phyloP scores from a whole-genome alignment of 192 early-diverging fungal genomes.

The Thoreauomyces humboldtii region DNA sequence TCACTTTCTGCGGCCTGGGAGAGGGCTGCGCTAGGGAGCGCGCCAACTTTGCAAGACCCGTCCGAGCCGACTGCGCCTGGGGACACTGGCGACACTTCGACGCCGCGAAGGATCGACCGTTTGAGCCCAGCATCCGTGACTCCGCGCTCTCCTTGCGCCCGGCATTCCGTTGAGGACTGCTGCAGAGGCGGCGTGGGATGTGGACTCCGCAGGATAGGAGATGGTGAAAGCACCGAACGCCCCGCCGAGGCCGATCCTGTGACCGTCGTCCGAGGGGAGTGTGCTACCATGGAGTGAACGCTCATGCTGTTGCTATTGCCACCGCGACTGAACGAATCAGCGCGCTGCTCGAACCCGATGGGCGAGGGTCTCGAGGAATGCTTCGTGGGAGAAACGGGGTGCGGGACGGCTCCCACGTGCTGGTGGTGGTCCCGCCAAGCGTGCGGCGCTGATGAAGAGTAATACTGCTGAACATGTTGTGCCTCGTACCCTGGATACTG shows the following conservation, averaged over 20 bases:
- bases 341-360: neutral
- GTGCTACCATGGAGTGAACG: neutral
- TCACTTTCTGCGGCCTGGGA: conserved; percentile 24
- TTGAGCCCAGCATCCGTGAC: neutral
- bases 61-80: too few species aligned
- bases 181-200: neutral
- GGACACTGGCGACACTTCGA: neutral
- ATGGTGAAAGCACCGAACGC: too few species aligned
- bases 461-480: neutral
- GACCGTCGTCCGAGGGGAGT: neutral
- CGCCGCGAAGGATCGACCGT: neutral
- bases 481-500: neutral
- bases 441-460: neutral
- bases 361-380: neutral
- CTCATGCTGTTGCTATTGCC: neutral
- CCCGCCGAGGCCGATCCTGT: neutral
- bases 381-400: neutral
- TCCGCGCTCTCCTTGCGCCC: neutral
- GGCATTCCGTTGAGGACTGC: neutral
- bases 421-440: neutral
- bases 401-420: neutral
- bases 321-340: neutral
- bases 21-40: neutral
- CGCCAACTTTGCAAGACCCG: too few species aligned
- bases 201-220: too few species aligned